Conservation (phyloP, 768 basidiomycete species). For the Phallus indusiatus region DNA sequence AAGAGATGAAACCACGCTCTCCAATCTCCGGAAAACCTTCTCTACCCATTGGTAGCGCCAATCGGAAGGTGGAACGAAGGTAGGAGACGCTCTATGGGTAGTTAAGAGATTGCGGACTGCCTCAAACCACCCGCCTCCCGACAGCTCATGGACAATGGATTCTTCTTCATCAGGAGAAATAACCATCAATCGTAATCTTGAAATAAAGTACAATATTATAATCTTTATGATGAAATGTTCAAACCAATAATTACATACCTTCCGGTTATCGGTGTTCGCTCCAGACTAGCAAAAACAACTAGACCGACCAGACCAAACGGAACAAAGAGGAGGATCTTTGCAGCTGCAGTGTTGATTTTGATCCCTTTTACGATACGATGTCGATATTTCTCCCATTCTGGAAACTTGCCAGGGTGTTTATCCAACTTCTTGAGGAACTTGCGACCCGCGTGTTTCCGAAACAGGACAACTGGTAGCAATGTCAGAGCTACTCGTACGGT, state of each 20-base stretch:
- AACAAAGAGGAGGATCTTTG: conserved; percentile 48
- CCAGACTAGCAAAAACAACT: conserved; percentile 62
- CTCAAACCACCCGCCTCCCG: conserved; percentile 78
- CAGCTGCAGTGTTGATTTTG: conserved; percentile 29
- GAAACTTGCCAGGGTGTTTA: conserved; percentile 2
- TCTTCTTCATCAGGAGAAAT: conserved; percentile 92
- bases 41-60: conserved; percentile 90
- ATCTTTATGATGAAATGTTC: not conserved
- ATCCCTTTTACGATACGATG: not conserved
- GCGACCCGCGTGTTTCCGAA: conserved; percentile 46
- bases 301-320: conserved; percentile 57
- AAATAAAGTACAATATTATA: not conserved
- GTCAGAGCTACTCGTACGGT: conserved; percentile 65
- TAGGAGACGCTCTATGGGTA: conserved; percentile 41
- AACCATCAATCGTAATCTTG: conserved; percentile 78
- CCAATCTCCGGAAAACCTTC: conserved; percentile 67
- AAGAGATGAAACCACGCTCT: conserved; percentile 60
- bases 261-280: conserved; percentile 78
- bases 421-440: conserved; percentile 34
- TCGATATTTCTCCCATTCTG: not conserved
- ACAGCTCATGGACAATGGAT: conserved; percentile 71
- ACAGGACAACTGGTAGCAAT: conserved; percentile 57
- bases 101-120: conserved; percentile 75
- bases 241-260: conserved; percentile 37
- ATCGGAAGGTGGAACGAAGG: conserved; percentile 62